These are phyloP conservation scores for Aspergillus intermedius DNA, from an alignment of 2,329 filamentous ascomycete species.

Conservation along the genomic window DNA sequence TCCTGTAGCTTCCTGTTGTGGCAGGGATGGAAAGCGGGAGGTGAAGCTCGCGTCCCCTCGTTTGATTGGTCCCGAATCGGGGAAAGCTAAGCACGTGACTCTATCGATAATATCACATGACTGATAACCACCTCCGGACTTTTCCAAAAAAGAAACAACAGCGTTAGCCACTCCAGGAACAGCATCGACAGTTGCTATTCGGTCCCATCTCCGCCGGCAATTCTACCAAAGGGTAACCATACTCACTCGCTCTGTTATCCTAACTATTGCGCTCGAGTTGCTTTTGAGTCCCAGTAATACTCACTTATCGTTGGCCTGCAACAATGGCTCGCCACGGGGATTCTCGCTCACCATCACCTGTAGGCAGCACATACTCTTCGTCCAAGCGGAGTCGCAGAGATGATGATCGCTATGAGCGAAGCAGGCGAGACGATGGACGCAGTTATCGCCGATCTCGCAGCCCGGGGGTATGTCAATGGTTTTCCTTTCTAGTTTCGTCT, in stretches of 20 bases:
- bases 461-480: slow-evolving; percentile 38
- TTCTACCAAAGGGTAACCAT: slow-evolving; percentile 19
- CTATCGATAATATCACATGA: slow-evolving; percentile 16
- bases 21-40: slow-evolving; percentile 20
- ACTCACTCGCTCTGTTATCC: slow-evolving; percentile 10
- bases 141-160: background rate
- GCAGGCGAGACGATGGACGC: slow-evolving; percentile 46
- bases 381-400: slow-evolving; percentile 57
- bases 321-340: slow-evolving; percentile 56
- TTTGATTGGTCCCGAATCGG: slow-evolving; percentile 22
- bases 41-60: slow-evolving; percentile 17
- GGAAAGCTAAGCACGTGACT: slow-evolving; percentile 8
- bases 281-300: slow-evolving; percentile 38
- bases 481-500: background rate
- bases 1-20: background rate
- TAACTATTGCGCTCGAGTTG: slow-evolving; percentile 17
- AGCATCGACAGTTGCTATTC: background rate
- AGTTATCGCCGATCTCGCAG: slow-evolving; percentile 42
- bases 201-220: slow-evolving; percentile 1
- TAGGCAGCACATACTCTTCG: slow-evolving; percentile 73
- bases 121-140: background rate
- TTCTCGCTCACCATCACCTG: slow-evolving; percentile 84
- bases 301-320: slow-evolving; percentile 49
- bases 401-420: slow-evolving; percentile 47
- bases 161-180: background rate